These are phyloP conservation scores for Kalaharituber pfeilii DNA, from an alignment of 2,329 filamentous ascomycete genomes.

Conservation along the genomic window DNA sequence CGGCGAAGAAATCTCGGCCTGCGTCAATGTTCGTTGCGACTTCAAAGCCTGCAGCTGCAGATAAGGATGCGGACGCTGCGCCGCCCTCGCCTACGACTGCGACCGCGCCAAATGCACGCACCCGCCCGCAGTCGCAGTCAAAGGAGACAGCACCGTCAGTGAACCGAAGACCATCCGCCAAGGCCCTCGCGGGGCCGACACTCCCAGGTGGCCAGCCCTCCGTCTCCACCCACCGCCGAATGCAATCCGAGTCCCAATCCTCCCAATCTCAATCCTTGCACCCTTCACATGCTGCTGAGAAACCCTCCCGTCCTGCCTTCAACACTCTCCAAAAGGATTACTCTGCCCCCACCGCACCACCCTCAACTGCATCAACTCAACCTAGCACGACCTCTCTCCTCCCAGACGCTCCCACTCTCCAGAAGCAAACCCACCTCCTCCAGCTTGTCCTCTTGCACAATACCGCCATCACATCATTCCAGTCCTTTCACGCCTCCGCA, in stretches of 20 bases:
- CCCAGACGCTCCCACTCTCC: not conserved
- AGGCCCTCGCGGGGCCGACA: not conserved
- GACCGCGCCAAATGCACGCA: not conserved
- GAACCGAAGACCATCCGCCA: not conserved
- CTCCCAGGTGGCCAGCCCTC: not conserved
- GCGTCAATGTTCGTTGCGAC: not conserved
- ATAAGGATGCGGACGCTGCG: not conserved
- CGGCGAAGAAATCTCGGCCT: not conserved
- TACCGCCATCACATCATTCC: not conserved
- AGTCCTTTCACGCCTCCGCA: not conserved
- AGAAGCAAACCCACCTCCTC: conserved; percentile 1
- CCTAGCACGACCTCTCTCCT: not conserved
- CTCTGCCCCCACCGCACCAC: not conserved
- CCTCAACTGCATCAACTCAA: not conserved
- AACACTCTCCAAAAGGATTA: not conserved
- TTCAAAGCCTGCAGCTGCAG: not conserved
- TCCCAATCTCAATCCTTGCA: too few relatives aligned
- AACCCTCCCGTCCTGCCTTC: not conserved
- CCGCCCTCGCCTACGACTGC: not conserved
- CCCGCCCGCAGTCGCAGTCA: not conserved
- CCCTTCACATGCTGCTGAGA: too few relatives aligned
- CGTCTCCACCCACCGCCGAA: not conserved
- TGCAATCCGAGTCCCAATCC: not conserved
- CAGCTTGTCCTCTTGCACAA: conserved; percentile 1
- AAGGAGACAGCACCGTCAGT: not conserved